Conservation (phyloP, 2,329 filamentous ascomycete species). For the Catunica adiposa region DNA sequence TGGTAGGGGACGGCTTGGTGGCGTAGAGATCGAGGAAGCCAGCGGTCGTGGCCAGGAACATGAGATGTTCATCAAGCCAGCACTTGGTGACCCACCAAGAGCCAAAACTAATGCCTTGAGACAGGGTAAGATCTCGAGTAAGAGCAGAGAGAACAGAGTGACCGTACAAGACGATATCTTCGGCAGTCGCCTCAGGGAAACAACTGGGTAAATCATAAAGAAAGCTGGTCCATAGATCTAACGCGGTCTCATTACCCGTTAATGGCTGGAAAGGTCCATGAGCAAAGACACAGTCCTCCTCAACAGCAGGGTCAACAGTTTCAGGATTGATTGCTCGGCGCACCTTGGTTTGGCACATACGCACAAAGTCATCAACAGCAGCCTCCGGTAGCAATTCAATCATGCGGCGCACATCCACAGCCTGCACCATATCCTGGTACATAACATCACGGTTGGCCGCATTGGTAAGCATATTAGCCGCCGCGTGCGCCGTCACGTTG, state of each 20-base stretch:
- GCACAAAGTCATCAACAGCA: conserved; percentile 50
- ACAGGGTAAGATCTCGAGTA: conserved; percentile 65
- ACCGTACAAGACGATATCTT: conserved; percentile 61
- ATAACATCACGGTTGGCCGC: conserved; percentile 83
- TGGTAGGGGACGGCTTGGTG: conserved; percentile 20
- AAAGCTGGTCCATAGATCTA: conserved; percentile 66
- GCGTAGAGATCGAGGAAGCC: conserved; percentile 57
- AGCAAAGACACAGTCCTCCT: conserved; percentile 43
- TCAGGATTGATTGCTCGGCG: conserved; percentile 53
- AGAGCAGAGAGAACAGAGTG: conserved; percentile 60
- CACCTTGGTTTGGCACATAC: conserved; percentile 48
- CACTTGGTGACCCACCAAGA: conserved; percentile 93
- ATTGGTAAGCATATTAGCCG: conserved; percentile 80
- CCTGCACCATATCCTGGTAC: conserved; percentile 77
- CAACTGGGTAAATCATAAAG: conserved; percentile 49
- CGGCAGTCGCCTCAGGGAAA: conserved; percentile 57
- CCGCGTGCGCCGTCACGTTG: conserved; percentile 84
- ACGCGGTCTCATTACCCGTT: conserved; percentile 33
- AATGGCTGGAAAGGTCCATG: conserved; percentile 23
- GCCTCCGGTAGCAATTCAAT: conserved; percentile 45
- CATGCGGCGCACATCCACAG: conserved; percentile 45
- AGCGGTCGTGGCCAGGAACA: conserved; percentile 76
- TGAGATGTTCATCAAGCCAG: conserved; percentile 86
- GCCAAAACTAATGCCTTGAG: conserved; percentile 65
- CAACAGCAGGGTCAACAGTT: conserved; percentile 47